Evolutionary conservation across 305 asterid species (phyloP).

Genomic region (Fraxinus sp.): DNA sequence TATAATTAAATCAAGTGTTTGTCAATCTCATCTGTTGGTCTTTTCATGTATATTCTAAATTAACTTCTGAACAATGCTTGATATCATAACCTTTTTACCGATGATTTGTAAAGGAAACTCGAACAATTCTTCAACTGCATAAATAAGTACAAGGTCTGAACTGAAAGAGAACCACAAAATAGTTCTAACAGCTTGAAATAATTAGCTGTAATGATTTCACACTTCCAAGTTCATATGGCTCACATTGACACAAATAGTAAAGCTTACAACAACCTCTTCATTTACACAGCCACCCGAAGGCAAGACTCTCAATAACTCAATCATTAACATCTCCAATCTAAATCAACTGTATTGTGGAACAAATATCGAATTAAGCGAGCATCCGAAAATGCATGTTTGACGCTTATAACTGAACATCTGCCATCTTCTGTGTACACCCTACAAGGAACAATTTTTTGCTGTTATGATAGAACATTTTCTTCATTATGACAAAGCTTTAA

Average conservation of each 20-base stretch:
- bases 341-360: neutral
- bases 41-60: neutral
- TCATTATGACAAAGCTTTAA: neutral
- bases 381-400: neutral
- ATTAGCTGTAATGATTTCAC: neutral
- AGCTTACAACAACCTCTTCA: slow-evolving; percentile 2
- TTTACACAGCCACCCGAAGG: neutral
- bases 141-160: neutral
- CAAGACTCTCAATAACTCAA: neutral
- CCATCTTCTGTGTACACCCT: neutral
- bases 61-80: neutral
- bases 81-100: neutral
- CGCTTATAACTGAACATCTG: neutral
- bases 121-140: neutral
- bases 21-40: neutral
- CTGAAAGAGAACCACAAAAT: neutral
- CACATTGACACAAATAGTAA: neutral
- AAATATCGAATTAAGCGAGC: slow-evolving; percentile 4
- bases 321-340: neutral
- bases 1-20: neutral
- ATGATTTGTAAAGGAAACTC: neutral
- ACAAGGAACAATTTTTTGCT: neutral
- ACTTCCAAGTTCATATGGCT: neutral
- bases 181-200: neutral
- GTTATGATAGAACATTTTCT: neutral